Evolutionary conservation across 331 rosid species (phyloP).

Genomic region (Arachis monticola): DNA sequence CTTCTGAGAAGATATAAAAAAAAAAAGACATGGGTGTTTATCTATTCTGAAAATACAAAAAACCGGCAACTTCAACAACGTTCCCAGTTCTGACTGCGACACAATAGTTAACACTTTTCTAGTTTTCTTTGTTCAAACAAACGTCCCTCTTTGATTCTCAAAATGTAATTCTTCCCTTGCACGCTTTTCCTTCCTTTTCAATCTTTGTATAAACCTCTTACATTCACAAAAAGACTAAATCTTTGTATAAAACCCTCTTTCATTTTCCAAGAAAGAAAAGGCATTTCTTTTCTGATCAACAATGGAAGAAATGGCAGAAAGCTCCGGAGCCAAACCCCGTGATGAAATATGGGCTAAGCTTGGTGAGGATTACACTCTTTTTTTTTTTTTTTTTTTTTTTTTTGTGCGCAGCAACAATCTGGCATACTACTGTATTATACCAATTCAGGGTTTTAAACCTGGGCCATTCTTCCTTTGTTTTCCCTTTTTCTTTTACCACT

Average conservation of each 20-base stretch:
- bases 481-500: background rate
- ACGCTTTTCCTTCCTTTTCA: constrained; percentile 23
- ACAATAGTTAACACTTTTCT: too few relatives aligned
- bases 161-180: constrained; percentile 25
- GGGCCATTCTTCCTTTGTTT: constrained; percentile 7
- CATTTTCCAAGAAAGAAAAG: background rate
- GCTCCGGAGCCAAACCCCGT: constrained; percentile 57
- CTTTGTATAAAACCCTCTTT: constrained; percentile 19
- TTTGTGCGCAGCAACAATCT: constrained; percentile 1
- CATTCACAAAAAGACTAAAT: background rate
- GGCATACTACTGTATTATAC: background rate
- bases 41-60: too few relatives aligned
- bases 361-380: constrained; percentile 43
- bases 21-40: too few relatives aligned
- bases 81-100: too few relatives aligned
- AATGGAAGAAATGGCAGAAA: constrained; percentile 71
- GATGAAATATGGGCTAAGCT: constrained; percentile 86
- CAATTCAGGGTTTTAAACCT: constrained; percentile 23
- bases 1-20: too few relatives aligned
- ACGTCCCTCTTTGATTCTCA: too few relatives aligned
- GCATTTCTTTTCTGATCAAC: constrained; percentile 31
- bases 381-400: background rate
- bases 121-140: too few relatives aligned
- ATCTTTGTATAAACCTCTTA: background rate
- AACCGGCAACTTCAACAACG: too few relatives aligned